phyloP scores from a whole-genome alignment of 2,329 filamentous ascomycete genomes.

The Didymella pomorum region DNA sequence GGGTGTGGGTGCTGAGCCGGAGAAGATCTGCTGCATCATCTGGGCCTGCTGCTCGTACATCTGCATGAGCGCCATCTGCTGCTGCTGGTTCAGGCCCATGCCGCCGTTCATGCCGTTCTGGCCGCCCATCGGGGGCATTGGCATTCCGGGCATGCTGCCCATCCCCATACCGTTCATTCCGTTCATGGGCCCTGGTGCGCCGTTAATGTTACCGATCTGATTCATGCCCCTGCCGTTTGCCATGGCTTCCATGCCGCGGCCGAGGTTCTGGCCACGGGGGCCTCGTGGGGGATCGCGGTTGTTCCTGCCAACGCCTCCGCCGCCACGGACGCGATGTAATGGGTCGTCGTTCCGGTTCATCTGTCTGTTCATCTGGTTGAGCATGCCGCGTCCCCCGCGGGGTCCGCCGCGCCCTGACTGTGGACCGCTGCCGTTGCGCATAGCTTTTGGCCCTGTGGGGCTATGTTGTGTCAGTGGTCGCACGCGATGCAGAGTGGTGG shows the following conservation, averaged over 20 bases:
- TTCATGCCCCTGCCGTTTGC: slow-evolving; percentile 51
- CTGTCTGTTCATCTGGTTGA: slow-evolving; percentile 83
- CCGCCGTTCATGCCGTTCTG: slow-evolving; percentile 55
- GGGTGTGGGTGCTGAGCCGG: slow-evolving; percentile 55
- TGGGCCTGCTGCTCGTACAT: slow-evolving; percentile 87
- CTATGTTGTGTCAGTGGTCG: slow-evolving; percentile 60
- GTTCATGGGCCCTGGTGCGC: slow-evolving; percentile 48
- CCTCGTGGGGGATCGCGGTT: slow-evolving; percentile 79
- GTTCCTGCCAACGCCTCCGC: slow-evolving; percentile 81
- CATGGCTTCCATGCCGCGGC: slow-evolving; percentile 47
- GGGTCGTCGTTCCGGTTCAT: slow-evolving; percentile 81
- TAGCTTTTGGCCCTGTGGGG: slow-evolving; percentile 92
- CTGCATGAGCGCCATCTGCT: slow-evolving; percentile 77
- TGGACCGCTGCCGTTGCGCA: slow-evolving; percentile 73
- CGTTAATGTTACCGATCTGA: slow-evolving; percentile 40
- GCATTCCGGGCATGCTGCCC: slow-evolving; percentile 45
- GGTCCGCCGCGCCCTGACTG: slow-evolving; percentile 40
- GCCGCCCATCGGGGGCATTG: slow-evolving; percentile 41
- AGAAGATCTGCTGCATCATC: slow-evolving; percentile 52
- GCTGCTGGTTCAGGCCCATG: slow-evolving; percentile 65
- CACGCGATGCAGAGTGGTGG: slow-evolving; percentile 4
- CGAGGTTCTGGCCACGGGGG: slow-evolving; percentile 62
- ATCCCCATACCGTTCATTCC: slow-evolving; percentile 50
- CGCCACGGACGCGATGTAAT: slow-evolving; percentile 78
- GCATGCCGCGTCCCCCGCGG: slow-evolving; percentile 76